phyloP scores from a whole-genome alignment of 2,329 filamentous ascomycete genomes.

The Magnaporthiopsis rhizophila region DNA sequence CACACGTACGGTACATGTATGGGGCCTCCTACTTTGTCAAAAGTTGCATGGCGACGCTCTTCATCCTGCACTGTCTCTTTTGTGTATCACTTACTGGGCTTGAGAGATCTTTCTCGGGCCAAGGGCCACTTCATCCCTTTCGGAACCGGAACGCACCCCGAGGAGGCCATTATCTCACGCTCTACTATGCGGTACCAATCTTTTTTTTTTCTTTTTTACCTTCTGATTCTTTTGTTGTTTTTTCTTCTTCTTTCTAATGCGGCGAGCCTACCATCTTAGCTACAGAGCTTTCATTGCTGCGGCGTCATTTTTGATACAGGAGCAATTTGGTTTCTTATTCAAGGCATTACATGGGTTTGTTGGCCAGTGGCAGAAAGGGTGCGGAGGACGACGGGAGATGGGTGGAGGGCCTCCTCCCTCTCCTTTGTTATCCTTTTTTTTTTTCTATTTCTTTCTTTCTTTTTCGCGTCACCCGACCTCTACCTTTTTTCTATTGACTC shows the following conservation, averaged over 20 bases:
- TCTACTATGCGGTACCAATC: background rate
- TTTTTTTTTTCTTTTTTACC: background rate
- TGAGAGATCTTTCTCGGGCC: background rate
- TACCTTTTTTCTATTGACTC: background rate
- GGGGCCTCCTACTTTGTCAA: background rate
- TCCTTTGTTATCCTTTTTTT: background rate
- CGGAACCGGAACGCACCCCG: background rate
- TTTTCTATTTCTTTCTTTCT: background rate
- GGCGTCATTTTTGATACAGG: background rate
- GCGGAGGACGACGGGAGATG: background rate
- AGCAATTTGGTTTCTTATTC: background rate
- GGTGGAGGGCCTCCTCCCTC: too few species aligned
- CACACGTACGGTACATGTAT: background rate
- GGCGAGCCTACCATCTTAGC: background rate
- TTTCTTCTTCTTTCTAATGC: background rate
- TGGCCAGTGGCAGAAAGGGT: background rate
- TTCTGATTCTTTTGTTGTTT: background rate
- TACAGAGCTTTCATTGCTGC: background rate
- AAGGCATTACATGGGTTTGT: background rate
- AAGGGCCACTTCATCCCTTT: background rate
- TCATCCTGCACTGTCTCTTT: background rate
- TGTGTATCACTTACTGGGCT: background rate
- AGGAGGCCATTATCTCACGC: background rate
- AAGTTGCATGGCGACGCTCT: background rate
- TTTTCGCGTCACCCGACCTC: background rate